Conservation (phyloP, 78 protist species). For the Protostelium mycophagum region DNA sequence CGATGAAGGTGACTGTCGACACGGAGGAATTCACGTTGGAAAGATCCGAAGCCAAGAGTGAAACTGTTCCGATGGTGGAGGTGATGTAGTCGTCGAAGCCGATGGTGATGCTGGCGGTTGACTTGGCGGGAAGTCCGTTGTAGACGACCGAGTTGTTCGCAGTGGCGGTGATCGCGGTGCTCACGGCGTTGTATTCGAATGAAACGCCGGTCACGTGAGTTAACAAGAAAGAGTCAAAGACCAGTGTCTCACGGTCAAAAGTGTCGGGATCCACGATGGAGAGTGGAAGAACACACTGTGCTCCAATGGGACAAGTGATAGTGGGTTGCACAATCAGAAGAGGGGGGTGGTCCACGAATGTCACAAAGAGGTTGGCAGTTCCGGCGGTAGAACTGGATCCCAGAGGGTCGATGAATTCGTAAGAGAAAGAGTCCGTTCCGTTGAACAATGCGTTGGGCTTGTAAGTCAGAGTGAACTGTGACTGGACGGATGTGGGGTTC, state of each 20-base stretch:
- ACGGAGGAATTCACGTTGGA: neutral
- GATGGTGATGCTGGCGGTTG: neutral
- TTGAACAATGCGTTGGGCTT: slow-evolving; percentile 18
- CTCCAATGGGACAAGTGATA: neutral
- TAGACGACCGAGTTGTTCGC: neutral
- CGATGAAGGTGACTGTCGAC: neutral
- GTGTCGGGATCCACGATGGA: neutral
- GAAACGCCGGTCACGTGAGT: neutral
- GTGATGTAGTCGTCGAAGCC: neutral
- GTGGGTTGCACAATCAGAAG: neutral
- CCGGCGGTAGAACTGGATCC: neutral
- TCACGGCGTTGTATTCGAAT: neutral
- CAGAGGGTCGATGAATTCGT: neutral
- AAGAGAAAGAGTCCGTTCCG: slow-evolving; percentile 15
- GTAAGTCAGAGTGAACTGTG: slow-evolving; percentile 13
- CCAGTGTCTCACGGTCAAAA: neutral
- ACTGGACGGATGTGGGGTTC: neutral
- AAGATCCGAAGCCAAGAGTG: neutral
- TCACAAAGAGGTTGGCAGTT: neutral
- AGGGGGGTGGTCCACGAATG: neutral
- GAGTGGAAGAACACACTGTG: neutral
- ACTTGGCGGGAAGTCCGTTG: neutral
- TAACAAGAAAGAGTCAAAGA: neutral
- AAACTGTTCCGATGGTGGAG: neutral
- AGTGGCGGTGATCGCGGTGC: neutral